Percentiles rank a stretch among this genome's conserved stretches.
phyloP scores from a whole-genome alignment of 495 filamentous ascomycete species.

The Annulohypoxylon nitens region DNA sequence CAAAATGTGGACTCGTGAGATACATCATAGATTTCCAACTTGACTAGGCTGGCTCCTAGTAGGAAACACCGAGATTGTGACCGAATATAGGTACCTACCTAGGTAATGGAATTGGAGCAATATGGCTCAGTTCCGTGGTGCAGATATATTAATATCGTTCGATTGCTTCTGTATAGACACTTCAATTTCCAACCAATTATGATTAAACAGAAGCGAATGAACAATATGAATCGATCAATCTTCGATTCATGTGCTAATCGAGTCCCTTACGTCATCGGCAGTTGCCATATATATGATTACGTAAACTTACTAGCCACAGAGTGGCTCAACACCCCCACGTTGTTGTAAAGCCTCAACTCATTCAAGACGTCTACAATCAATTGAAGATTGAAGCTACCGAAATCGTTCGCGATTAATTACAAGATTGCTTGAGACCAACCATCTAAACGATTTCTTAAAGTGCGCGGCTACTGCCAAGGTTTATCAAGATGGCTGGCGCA shows the following conservation, averaged over 20 bases:
- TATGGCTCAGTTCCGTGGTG: not conserved
- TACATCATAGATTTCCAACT: conserved; percentile 23
- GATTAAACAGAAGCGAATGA: not conserved
- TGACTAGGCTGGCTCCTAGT: not conserved
- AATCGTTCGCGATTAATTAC: conserved; percentile 24
- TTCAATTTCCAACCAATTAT: not conserved
- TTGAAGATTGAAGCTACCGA: conserved; percentile 43
- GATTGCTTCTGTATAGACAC: not conserved
- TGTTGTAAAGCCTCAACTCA: conserved; percentile 26
- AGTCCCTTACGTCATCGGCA: conserved; percentile 8
- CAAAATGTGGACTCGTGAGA: conserved; percentile 6
- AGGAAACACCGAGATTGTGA: conserved; percentile 8
- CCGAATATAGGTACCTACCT: too few species aligned
- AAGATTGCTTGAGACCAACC: conserved; percentile 26
- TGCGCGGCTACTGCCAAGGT: conserved; percentile 36
- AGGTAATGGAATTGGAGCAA: not conserved
- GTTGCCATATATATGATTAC: not conserved
- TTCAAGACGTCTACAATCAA: conserved; percentile 26
- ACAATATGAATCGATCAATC: not conserved
- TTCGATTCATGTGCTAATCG: not conserved
- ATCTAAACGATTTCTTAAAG: conserved; percentile 12
- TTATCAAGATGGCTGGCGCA: conserved; percentile 58
- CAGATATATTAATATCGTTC: not conserved
- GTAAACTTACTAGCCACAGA: conserved; percentile 20
- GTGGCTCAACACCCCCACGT: conserved; percentile 29